Conservation (phyloP, 371 early-diverging fungal genomes). For the Mucor irregularis region DNA sequence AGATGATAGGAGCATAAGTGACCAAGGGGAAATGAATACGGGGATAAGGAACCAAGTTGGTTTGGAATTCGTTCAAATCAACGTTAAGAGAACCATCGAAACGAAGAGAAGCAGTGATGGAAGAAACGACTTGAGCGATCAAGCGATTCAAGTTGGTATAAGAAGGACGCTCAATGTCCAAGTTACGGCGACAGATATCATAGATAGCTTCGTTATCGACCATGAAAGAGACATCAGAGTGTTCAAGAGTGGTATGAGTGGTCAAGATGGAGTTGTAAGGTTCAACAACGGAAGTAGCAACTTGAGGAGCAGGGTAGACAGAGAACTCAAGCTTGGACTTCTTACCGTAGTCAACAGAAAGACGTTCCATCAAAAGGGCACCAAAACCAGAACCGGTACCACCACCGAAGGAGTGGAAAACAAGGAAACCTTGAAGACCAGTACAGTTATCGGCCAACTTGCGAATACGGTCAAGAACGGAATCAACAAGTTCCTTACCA, state of each 20-base stretch:
- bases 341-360: constrained; percentile 96
- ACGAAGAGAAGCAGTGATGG: constrained; percentile 98
- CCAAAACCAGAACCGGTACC: constrained; percentile 99
- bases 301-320: constrained; percentile 98
- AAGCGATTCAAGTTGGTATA: constrained; percentile 97
- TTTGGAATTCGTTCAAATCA: constrained; percentile 96
- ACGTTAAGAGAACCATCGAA: constrained; percentile 97
- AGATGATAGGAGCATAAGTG: constrained; percentile 92
- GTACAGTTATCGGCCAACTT: constrained; percentile 98
- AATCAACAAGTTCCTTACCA: constrained; percentile 98
- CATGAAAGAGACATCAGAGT: constrained; percentile 99
- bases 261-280: constrained; percentile 99
- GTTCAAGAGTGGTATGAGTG: constrained; percentile 98
- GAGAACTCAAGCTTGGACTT: constrained; percentile 99
- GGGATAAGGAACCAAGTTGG: constrained; percentile 96
- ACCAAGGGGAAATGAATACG: constrained; percentile 95
- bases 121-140: constrained; percentile 99
- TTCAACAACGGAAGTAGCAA: constrained; percentile 98
- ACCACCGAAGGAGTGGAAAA: constrained; percentile 99
- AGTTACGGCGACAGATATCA: constrained; percentile 97
- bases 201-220: constrained; percentile 99
- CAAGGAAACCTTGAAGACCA: constrained; percentile 96
- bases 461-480: constrained; percentile 96
- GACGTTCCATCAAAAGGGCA: constrained; percentile 94
- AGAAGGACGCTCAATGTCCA: constrained; percentile 96